Base-by-base conservation (phyloP, 768 basidiomycete genomes). In the Trametes elegans region DNA sequence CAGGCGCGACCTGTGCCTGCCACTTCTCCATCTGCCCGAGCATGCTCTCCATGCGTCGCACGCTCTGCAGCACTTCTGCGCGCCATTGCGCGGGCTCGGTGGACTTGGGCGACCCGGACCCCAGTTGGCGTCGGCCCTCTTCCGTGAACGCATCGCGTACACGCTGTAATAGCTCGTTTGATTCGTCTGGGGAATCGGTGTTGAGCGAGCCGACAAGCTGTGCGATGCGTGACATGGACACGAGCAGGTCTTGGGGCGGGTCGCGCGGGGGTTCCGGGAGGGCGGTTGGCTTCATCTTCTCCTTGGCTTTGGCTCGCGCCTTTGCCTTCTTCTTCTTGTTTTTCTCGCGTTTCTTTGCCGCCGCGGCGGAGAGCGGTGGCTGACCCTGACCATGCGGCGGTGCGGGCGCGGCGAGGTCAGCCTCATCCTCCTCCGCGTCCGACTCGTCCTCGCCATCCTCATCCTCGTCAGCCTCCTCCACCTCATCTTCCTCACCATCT, bases 11-110 rank as follows among this genome's bases (percentile, higher is more conserved):
- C 48, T 50, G 52, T 8, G 48, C 42, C 29, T 59, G 57, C 57
- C 47, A 49, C 35, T 45, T 49, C 47, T 54, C 52, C 52, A 59
- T 59, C 35, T 43, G 52, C 4, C 52, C 49, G 11, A 59, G 57
- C 52, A 59, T 53, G 36, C 42, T 44, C 47, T 59, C 57, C 57
- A 59, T 49, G 34, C 57, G 52, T 2, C 57, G 32, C 28, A 59
- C 47, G 47, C 57, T 59, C 48, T 54, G 57, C 29, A 59, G 42
- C 21, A 59, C 52, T 6, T 59, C 57, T n/a, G 57, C 57, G 7
- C 51, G 52, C 57, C 57, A 59, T 53, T 49, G 47, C 32, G 41
- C 42, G 1, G 52, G 52, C 10, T 48, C 14, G 16, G 39, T 19
- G 0, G 48, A 19, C 21, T 27, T n/a, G 23, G 27, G 41, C 24